A percentile compares a stretch with the other conserved stretches of the same genome.
phyloP scores from a whole-genome alignment of 2,329 filamentous ascomycete genomes.

The Aspergillus sp. region DNA sequence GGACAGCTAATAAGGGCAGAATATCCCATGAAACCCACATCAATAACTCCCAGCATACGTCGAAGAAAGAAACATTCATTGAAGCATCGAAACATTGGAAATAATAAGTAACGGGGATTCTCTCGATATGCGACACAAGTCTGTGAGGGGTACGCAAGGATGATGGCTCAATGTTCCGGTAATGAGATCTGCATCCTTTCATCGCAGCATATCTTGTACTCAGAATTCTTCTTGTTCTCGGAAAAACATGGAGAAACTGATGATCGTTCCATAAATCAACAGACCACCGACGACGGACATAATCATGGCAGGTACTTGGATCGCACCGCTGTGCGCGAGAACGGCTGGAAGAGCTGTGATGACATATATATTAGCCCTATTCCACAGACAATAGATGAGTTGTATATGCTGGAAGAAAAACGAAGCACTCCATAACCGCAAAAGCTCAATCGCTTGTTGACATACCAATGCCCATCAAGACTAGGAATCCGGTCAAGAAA shows the following conservation, averaged over 20 bases:
- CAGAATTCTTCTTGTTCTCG: slow-evolving; percentile 95
- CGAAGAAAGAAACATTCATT: slow-evolving; percentile 22
- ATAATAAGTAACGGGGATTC: neutral
- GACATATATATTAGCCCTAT: neutral
- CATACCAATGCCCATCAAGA: slow-evolving; percentile 95
- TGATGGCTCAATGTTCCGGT: neutral
- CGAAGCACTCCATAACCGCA: neutral
- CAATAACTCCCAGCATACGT: slow-evolving; percentile 23
- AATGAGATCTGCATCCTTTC: neutral
- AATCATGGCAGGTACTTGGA: slow-evolving; percentile 79
- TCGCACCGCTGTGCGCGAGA: slow-evolving; percentile 82
- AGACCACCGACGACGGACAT: slow-evolving; percentile 94
- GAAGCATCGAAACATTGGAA: slow-evolving; percentile 3
- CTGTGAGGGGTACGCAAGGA: neutral
- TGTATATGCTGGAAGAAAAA: neutral
- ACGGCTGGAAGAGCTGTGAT: slow-evolving; percentile 76
- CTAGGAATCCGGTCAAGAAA: slow-evolving; percentile 92
- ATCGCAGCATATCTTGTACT: slow-evolving; percentile 6
- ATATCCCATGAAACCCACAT: slow-evolving; percentile 19
- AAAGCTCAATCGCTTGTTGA: slow-evolving; percentile 27
- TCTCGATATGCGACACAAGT: neutral
- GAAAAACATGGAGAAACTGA: slow-evolving; percentile 98
- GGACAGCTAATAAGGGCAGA: slow-evolving; percentile 7
- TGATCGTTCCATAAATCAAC: slow-evolving; percentile 96
- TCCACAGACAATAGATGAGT: neutral